Conservation (phyloP, 2,329 filamentous ascomycete species). For the Tetracladium maxilliforme region DNA sequence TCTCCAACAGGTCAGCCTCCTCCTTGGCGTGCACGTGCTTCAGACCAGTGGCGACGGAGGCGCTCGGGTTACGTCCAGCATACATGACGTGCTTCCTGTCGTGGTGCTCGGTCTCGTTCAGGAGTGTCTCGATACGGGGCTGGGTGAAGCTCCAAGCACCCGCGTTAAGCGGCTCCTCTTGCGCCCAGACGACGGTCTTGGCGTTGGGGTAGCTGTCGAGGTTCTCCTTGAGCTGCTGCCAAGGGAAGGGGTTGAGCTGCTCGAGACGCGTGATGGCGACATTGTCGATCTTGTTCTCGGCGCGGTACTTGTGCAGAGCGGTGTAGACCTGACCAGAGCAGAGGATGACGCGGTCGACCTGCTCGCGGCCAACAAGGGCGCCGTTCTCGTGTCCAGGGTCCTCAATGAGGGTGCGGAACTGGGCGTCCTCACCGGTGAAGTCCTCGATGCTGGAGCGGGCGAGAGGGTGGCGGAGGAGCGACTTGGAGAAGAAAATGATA, state of each 20-base stretch:
- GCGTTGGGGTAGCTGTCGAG: slow-evolving; percentile 94
- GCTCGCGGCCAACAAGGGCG: slow-evolving; percentile 63
- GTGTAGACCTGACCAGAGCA: slow-evolving; percentile 93
- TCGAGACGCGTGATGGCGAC: slow-evolving; percentile 91
- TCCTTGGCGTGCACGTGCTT: slow-evolving; percentile 85
- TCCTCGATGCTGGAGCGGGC: slow-evolving; percentile 83
- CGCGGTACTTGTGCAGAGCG: slow-evolving; percentile 80
- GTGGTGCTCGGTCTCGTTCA: slow-evolving; percentile 88
- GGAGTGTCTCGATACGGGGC: slow-evolving; percentile 87
- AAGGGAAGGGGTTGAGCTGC: slow-evolving; percentile 97
- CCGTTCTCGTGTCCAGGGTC: slow-evolving; percentile 74
- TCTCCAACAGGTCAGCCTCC: slow-evolving; percentile 68
- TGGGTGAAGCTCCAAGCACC: slow-evolving; percentile 97
- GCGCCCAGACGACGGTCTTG: slow-evolving; percentile 91
- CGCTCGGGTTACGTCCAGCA: slow-evolving; percentile 84
- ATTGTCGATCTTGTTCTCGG: slow-evolving; percentile 73
- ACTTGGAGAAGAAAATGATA: slow-evolving; percentile 97
- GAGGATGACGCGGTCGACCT: slow-evolving; percentile 88
- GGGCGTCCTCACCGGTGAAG: slow-evolving; percentile 76
- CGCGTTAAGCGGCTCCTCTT: slow-evolving; percentile 95
- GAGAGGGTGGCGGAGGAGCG: slow-evolving; percentile 83
- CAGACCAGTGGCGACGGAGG: slow-evolving; percentile 83
- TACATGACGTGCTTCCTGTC: slow-evolving; percentile 95
- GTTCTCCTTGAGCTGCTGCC: slow-evolving; percentile 93
- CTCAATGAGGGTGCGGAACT: slow-evolving; percentile 94